These are phyloP conservation scores for Ilyonectria destructans DNA, from an alignment of 2,329 filamentous ascomycete species.

Conservation along the genomic window DNA sequence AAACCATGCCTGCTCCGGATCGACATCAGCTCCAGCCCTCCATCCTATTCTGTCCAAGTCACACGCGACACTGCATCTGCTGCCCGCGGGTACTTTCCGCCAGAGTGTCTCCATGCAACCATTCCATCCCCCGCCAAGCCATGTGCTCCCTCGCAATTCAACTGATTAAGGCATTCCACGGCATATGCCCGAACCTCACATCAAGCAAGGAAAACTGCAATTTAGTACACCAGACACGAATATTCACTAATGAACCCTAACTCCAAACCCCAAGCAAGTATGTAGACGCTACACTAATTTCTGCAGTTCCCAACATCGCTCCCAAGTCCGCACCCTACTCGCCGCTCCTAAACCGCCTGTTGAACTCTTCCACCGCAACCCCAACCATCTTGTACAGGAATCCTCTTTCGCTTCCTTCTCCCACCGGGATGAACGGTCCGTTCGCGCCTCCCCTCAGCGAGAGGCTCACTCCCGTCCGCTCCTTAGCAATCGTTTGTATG, in stretches of 20 bases:
- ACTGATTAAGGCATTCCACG: too few relatives aligned
- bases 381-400: conserved; percentile 78
- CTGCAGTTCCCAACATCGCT: neutral
- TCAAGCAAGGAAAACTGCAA: neutral
- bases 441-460: conserved; percentile 91
- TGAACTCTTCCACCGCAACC: conserved; percentile 78
- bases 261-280: neutral
- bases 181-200: too few relatives aligned
- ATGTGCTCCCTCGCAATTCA: conserved; percentile 2
- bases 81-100: neutral
- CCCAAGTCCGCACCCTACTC: conserved; percentile 44
- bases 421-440: conserved; percentile 94
- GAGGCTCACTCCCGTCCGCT: conserved; percentile 93
- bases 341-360: conserved; percentile 69
- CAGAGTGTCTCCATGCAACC: conserved; percentile 10
- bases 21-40: neutral
- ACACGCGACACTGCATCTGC: conserved; percentile 19
- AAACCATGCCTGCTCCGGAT: conserved; percentile 3
- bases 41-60: conserved; percentile 21
- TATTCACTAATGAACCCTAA: neutral
- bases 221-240: neutral
- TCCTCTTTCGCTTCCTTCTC: conserved; percentile 82
- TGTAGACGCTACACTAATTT: neutral
- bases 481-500: conserved; percentile 96
- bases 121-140: neutral